Conservation (phyloP, 169 alveolate genomes). For the Amoebophrya sp. region DNA sequence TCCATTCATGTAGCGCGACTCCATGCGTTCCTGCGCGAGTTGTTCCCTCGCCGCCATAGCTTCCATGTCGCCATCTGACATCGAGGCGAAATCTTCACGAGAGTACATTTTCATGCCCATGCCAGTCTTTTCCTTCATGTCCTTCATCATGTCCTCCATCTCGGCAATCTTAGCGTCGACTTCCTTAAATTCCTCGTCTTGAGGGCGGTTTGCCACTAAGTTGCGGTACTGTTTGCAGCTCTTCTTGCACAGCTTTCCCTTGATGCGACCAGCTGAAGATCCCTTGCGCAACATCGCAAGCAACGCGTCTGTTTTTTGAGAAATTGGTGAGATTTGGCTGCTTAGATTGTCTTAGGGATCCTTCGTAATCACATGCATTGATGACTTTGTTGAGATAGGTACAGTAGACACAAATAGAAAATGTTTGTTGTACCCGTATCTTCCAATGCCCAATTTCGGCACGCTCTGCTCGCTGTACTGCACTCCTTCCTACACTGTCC, state of each 20-base stretch:
- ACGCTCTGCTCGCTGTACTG: background rate
- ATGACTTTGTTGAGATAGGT: no score
- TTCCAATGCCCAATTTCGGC: background rate
- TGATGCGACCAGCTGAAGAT: no score
- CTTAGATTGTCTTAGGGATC: no score
- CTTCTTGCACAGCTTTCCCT: background rate
- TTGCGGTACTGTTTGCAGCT: background rate
- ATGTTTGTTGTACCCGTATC: background rate
- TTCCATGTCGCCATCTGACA: background rate
- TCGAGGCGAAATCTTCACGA: background rate
- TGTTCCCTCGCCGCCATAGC: background rate
- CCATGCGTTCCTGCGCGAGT: background rate
- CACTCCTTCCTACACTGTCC: background rate
- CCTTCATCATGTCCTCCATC: constrained; percentile 8
- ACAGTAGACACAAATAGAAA: no score
- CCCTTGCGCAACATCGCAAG: background rate
- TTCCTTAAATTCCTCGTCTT: background rate
- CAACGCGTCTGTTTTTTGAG: background rate
- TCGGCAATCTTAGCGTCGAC: background rate
- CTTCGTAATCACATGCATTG: no score
- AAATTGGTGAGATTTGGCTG: no score
- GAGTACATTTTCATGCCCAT: background rate
- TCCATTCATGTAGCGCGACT: background rate
- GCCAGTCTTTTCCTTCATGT: background rate
- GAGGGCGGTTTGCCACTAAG: background rate